phyloP scores from a whole-genome alignment of 306 rosid genomes.

The Ammopiptanthus mongolicus region DNA sequence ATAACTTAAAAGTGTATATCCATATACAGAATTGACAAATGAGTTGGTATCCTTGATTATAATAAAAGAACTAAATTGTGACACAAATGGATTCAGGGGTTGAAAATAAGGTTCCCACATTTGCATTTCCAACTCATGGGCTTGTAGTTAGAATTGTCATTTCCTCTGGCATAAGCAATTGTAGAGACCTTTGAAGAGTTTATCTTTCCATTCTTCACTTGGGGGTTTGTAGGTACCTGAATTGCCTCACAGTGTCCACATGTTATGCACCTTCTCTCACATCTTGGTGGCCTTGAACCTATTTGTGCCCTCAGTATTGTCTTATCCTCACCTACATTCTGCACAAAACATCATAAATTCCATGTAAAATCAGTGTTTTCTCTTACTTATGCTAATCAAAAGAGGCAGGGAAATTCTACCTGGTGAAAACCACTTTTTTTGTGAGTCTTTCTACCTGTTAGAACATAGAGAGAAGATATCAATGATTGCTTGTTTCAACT shows the following conservation, averaged over 20 bases:
- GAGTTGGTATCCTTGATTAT: neutral
- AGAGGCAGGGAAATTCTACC: conserved; percentile 26
- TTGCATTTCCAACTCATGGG: conserved; percentile 98
- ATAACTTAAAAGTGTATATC: conserved; percentile 13
- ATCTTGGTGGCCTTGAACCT: conserved; percentile 89
- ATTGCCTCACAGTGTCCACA: conserved; percentile 69
- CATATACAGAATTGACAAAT: conserved; percentile 33
- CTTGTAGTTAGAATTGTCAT: conserved; percentile 69
- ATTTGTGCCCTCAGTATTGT: conserved; percentile 46
- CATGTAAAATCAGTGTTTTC: neutral
- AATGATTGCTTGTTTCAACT: neutral
- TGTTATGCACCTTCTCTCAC: conserved; percentile 71
- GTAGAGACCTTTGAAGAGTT: conserved; percentile 34
- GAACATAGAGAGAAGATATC: neutral
- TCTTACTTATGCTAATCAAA: neutral
- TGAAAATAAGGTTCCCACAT: conserved; percentile 78
- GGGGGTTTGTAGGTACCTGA: conserved; percentile 58
- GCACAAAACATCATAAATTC: conserved; percentile 1
- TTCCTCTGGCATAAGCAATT: conserved; percentile 50
- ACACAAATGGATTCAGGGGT: conserved; percentile 43
- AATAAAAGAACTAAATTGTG: neutral
- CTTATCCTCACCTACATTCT: conserved; percentile 47
- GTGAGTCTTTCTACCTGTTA: conserved; percentile 55
- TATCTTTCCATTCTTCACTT: conserved; percentile 29
- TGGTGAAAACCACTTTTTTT: conserved; percentile 27